Percentiles rank a stretch among this genome's conserved stretches.
phyloP scores from a whole-genome alignment of 208 protist genomes.

The Trypanosomatidae sp. region DNA sequence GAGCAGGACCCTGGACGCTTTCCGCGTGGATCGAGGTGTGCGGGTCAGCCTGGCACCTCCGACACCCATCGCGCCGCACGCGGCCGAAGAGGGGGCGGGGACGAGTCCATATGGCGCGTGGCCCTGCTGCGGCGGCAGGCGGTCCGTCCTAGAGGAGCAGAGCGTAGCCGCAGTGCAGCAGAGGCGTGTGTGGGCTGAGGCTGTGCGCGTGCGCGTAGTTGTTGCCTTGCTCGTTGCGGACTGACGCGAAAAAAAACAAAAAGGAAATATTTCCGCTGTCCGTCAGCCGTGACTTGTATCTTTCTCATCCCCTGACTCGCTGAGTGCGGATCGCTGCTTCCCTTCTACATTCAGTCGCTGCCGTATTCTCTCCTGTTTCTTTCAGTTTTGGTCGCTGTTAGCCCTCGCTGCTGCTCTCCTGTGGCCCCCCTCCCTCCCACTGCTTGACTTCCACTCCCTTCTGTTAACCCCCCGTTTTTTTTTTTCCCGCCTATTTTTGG shows the following conservation, averaged over 20 bases:
- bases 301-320: neutral
- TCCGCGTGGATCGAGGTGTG: neutral
- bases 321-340: neutral
- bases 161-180: neutral
- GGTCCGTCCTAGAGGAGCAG: neutral
- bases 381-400: neutral
- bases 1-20: neutral
- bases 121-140: neutral
- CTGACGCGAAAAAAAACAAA: neutral
- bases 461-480: neutral
- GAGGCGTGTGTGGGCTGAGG: neutral
- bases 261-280: neutral
- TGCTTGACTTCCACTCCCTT: too few relatives aligned
- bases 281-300: neutral
- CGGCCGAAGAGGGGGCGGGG: neutral
- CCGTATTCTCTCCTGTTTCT: neutral
- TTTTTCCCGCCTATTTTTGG: neutral
- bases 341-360: neutral
- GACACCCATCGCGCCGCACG: neutral
- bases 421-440: neutral
- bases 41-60: neutral
- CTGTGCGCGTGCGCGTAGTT: neutral
- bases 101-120: neutral
- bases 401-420: neutral
- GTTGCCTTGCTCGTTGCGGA: neutral